Percentiles rank a stretch among this genome's conserved stretches.
Conservation (phyloP, 2,329 filamentous ascomycete species). For the Myriosclerotinia scirpicola region DNA sequence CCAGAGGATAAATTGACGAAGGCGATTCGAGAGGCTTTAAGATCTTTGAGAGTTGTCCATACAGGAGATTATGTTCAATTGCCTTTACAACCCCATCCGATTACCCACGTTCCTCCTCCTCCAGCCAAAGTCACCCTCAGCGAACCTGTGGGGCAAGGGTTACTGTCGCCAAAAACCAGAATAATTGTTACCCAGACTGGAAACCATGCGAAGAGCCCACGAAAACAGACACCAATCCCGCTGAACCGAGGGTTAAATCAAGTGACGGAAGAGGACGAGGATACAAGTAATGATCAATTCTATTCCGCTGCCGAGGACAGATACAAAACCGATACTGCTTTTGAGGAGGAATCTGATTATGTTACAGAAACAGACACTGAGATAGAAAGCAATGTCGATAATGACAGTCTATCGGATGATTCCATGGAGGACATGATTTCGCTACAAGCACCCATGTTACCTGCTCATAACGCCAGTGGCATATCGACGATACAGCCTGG, state of each 20-base stretch:
- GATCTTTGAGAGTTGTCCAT: constrained; percentile 74
- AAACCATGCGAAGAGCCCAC: constrained; percentile 53
- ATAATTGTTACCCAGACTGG: constrained; percentile 74
- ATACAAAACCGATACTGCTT: constrained; percentile 54
- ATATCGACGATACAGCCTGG: constrained; percentile 78
- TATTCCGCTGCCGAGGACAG: constrained; percentile 88
- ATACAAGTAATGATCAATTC: constrained; percentile 87
- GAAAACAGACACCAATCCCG: constrained; percentile 48
- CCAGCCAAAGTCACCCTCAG: constrained; percentile 89
- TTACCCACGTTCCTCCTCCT: constrained; percentile 80
- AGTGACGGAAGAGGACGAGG: constrained; percentile 65
- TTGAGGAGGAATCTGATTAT: constrained; percentile 55
- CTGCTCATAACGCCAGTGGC: constrained; percentile 74
- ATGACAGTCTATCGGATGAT: constrained; percentile 84
- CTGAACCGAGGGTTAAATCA: constrained; percentile 58
- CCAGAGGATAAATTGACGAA: constrained; percentile 60
- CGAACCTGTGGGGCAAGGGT: constrained; percentile 88
- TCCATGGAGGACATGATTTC: constrained; percentile 94
- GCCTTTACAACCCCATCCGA: constrained; percentile 77
- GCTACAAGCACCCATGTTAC: constrained; percentile 74
- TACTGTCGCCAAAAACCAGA: constrained; percentile 73
- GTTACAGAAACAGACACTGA: constrained; percentile 59
- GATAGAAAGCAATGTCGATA: constrained; percentile 57
- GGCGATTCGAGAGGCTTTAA: constrained; percentile 72
- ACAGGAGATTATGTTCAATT: constrained; percentile 76